Evolutionary conservation across 75 land plant species (phyloP).

Genomic region (Adiantum capillusveneris): DNA sequence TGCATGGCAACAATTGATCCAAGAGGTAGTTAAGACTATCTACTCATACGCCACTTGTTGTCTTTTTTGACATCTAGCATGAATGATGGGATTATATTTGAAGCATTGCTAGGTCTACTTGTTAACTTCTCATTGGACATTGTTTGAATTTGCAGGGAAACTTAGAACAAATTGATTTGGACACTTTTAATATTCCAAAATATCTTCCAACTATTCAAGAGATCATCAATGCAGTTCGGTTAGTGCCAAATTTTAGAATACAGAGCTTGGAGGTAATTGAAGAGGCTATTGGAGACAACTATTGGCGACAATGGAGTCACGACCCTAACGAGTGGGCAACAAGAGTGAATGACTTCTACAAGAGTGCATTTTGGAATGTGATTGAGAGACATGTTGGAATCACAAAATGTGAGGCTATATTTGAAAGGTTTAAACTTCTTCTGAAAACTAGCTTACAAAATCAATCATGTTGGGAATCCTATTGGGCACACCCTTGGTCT

Average conservation of each 20-base stretch:
- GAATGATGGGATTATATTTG: too few relatives aligned
- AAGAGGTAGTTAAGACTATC: constrained; percentile 6
- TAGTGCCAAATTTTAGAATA: neutral
- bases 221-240: neutral
- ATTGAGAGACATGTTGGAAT: constrained; percentile 1
- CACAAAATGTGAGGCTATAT: constrained; percentile 5
- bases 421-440: neutral
- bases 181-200: constrained; percentile 6
- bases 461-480: neutral
- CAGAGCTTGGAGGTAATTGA: constrained; percentile 1
- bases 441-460: neutral
- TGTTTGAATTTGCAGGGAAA: too few relatives aligned
- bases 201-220: neutral
- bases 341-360: neutral
- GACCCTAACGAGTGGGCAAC: neutral
- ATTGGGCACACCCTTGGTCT: constrained; percentile 4
- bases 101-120: too few relatives aligned
- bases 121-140: too few relatives aligned
- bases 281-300: constrained; percentile 2
- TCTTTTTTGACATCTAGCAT: too few relatives aligned
- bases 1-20: constrained; percentile 2
- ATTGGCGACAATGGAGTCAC: neutral
- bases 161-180: constrained; percentile 1
- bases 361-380: constrained; percentile 6
- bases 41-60: too few relatives aligned